Percentiles rank a stretch among this genome's conserved stretches.
Conservation (phyloP, 257 asterid genomes). For the Mentha longifolia region DNA sequence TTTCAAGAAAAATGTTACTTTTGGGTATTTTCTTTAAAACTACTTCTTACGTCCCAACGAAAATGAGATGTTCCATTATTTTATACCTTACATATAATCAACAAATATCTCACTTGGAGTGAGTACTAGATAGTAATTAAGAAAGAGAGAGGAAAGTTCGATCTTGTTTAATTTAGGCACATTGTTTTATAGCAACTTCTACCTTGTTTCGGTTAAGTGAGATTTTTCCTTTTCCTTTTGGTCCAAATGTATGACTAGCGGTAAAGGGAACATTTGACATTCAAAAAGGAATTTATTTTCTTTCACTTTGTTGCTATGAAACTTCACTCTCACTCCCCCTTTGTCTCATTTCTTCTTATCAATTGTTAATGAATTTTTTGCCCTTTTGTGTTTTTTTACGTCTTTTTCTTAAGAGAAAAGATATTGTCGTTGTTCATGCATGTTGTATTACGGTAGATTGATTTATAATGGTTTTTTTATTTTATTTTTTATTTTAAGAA, state of each 20-base stretch:
- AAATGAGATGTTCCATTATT: too few species aligned
- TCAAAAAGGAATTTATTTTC: conserved; percentile 1
- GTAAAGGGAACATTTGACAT: conserved; percentile 32
- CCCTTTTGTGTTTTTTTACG: background rate
- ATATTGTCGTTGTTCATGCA: too few species aligned
- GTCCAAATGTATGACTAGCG: conserved; percentile 34
- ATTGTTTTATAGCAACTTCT: conserved; percentile 28
- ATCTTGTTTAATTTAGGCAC: conserved; percentile 19
- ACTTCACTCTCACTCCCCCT: conserved; percentile 29
- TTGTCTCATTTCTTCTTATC: background rate
- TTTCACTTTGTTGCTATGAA: conserved; percentile 37
- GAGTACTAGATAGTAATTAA: too few species aligned
- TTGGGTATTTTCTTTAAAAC: too few species aligned
- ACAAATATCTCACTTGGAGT: too few species aligned
- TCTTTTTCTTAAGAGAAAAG: too few species aligned
- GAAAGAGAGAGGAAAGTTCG: background rate
- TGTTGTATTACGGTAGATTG: too few species aligned
- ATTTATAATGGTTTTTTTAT: too few species aligned
- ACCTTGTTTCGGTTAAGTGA: conserved; percentile 19
- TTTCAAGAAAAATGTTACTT: too few species aligned
- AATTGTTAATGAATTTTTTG: background rate
- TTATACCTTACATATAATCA: too few species aligned
- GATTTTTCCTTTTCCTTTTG: background rate
- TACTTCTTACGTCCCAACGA: too few species aligned
- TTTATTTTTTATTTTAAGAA: too few species aligned